phyloP scores from a whole-genome alignment of 208 protist species.

The Crithidia bombi region DNA sequence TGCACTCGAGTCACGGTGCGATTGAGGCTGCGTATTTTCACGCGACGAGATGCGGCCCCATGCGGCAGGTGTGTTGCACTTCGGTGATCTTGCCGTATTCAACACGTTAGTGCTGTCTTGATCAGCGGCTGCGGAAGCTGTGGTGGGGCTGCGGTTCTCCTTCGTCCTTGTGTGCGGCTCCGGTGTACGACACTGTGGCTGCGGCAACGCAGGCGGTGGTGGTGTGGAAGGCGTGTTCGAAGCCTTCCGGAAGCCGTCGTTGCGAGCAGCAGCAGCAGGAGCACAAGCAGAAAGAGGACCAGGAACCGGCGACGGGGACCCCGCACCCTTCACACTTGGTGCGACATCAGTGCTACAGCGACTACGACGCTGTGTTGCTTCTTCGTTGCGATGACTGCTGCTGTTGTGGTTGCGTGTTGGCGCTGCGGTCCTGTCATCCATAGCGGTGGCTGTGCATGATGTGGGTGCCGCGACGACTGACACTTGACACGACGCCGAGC shows the following conservation, averaged over 20 bases:
- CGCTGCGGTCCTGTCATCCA: background rate
- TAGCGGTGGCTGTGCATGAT: background rate
- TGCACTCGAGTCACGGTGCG: constrained; percentile 8
- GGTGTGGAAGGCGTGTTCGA: too few relatives aligned
- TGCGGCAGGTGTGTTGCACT: background rate
- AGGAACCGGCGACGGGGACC: too few relatives aligned
- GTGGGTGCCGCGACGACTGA: background rate
- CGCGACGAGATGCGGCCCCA: background rate
- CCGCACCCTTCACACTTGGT: too few relatives aligned
- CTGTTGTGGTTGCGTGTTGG: background rate
- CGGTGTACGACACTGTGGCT: background rate
- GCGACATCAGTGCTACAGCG: too few relatives aligned
- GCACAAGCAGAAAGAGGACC: too few relatives aligned
- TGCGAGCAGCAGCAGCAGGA: too few relatives aligned
- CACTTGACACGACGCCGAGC: background rate
- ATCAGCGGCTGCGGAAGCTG: background rate
- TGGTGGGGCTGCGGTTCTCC: background rate
- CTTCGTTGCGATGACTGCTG: background rate
- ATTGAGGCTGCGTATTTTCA: constrained; percentile 8
- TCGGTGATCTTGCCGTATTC: background rate
- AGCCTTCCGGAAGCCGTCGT: too few relatives aligned
- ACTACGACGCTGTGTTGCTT: background rate
- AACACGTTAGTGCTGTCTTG: background rate
- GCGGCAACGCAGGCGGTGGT: background rate
- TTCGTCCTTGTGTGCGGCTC: background rate